Percentiles rank a stretch among this genome's conserved stretches.
Conservation (phyloP, 2,329 filamentous ascomycete species). For the Sclerotiophoma versabilis region DNA sequence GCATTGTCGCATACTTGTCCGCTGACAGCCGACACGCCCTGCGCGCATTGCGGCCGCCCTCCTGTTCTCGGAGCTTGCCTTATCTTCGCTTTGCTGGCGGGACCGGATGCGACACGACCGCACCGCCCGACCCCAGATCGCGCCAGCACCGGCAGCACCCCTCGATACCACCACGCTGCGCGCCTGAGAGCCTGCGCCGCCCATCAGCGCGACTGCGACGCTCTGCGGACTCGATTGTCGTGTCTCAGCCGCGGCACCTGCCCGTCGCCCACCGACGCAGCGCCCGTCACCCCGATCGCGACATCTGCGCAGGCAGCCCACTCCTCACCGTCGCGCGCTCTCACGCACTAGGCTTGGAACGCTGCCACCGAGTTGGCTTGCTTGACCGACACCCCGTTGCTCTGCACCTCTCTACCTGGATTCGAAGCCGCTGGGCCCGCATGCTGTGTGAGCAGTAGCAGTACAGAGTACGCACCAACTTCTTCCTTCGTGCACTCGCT, state of each 20-base stretch:
- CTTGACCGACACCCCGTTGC: neutral
- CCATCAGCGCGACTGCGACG: slow-evolving; percentile 23
- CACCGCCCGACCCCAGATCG: slow-evolving; percentile 35
- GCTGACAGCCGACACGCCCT: slow-evolving; percentile 29
- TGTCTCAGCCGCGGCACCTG: slow-evolving; percentile 38
- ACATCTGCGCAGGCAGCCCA: slow-evolving; percentile 26
- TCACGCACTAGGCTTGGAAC: neutral
- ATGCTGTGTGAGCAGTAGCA: slow-evolving; percentile 4
- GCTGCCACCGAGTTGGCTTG: neutral
- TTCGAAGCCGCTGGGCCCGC: neutral
- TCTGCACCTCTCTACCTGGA: neutral
- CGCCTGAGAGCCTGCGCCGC: slow-evolving; percentile 34
- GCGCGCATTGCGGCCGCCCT: slow-evolving; percentile 34
- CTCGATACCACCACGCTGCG: slow-evolving; percentile 19
- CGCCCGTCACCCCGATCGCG: slow-evolving; percentile 30
- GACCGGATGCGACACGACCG: slow-evolving; percentile 46
- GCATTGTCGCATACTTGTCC: slow-evolving; percentile 36
- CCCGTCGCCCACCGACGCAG: slow-evolving; percentile 25
- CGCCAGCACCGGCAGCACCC: slow-evolving; percentile 32
- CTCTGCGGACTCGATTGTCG: slow-evolving; percentile 22
- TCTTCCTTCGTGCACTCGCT: neutral
- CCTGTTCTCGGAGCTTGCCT: slow-evolving; percentile 21
- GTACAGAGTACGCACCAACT: neutral
- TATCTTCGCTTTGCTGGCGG: slow-evolving; percentile 36
- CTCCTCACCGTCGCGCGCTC: slow-evolving; percentile 12